phyloP scores from a whole-genome alignment of 2,329 filamentous ascomycete genomes.

The Emergomyces pasteurianus region DNA sequence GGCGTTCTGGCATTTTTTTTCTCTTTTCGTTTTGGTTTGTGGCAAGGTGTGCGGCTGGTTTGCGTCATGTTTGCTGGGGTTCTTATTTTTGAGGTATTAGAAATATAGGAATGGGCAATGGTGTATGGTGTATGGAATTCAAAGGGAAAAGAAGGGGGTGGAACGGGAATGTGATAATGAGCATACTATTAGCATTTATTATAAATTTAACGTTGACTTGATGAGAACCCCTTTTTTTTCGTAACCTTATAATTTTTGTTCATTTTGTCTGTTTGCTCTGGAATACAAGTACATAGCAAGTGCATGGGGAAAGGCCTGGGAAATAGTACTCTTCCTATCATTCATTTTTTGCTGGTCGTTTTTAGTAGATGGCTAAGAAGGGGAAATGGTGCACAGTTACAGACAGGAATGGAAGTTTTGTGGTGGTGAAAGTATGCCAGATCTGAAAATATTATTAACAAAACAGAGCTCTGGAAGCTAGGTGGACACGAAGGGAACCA shows the following conservation, averaged over 20 bases:
- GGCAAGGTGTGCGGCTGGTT: neutral
- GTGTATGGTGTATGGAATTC: neutral
- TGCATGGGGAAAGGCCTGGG: neutral
- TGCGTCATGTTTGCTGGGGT: neutral
- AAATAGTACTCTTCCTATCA: neutral
- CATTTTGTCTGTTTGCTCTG: neutral
- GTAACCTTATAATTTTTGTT: too few species aligned
- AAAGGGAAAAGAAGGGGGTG: neutral
- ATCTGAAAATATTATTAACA: neutral
- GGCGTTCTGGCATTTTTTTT: neutral
- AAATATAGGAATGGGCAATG: neutral
- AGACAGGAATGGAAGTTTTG: neutral
- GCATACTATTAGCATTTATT: neutral
- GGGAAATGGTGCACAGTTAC: neutral
- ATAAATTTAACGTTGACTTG: neutral
- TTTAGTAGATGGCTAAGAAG: neutral
- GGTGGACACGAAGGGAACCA: neutral
- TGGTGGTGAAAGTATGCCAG: neutral
- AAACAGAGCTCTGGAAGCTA: neutral
- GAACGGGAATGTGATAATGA: neutral
- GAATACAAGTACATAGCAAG: neutral
- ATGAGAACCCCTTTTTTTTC: too few species aligned
- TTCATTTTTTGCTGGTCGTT: neutral
- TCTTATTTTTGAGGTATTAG: neutral
- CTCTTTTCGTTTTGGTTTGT: neutral